A percentile compares a stretch with the other conserved stretches of the same genome.
Conservation (phyloP, 2,329 filamentous ascomycete species). For the Penicillium sp. region DNA sequence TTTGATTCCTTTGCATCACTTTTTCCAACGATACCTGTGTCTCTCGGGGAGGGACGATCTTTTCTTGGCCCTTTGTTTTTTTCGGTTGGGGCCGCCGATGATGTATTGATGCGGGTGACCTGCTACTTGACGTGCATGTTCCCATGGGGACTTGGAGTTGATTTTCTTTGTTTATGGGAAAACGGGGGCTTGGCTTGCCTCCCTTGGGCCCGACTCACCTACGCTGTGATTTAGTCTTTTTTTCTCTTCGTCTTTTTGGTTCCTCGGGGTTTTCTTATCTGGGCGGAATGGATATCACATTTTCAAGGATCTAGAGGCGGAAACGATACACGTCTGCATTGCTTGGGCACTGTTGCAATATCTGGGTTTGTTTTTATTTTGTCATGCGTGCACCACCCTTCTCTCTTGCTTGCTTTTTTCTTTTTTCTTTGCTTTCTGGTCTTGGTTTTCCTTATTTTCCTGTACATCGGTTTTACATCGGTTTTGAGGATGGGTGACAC, state of each 20-base stretch:
- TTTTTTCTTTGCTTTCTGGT: slow-evolving; percentile 4
- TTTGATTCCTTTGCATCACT: slow-evolving; percentile 37
- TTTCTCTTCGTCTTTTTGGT: slow-evolving; percentile 26
- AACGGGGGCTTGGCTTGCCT: slow-evolving; percentile 17
- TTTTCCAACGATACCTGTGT: slow-evolving; percentile 36
- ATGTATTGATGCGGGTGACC: slow-evolving; percentile 42
- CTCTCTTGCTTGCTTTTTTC: slow-evolving; percentile 5
- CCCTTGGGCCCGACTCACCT: slow-evolving; percentile 29
- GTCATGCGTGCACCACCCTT: slow-evolving; percentile 13
- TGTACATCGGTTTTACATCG: slow-evolving; percentile 32
- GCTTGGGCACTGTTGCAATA: slow-evolving; percentile 38
- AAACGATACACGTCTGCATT: slow-evolving; percentile 48
- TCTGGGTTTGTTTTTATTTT: slow-evolving; percentile 29
- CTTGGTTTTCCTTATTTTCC: slow-evolving; percentile 21
- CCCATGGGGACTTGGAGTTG: slow-evolving; percentile 36
- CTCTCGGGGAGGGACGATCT: slow-evolving; percentile 37
- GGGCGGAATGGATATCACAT: slow-evolving; percentile 36
- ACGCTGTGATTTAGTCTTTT: slow-evolving; percentile 21
- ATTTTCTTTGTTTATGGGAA: slow-evolving; percentile 27
- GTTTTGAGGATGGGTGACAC: slow-evolving; percentile 28
- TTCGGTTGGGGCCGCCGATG: slow-evolving; percentile 33
- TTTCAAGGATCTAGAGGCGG: slow-evolving; percentile 43
- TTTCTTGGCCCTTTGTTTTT: slow-evolving; percentile 25
- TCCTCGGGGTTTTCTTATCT: slow-evolving; percentile 25
- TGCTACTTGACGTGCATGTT: slow-evolving; percentile 36